Evolutionary conservation across 31 red algal genomes (phyloP).

Genomic region (Porphyra umbilicalis): DNA sequence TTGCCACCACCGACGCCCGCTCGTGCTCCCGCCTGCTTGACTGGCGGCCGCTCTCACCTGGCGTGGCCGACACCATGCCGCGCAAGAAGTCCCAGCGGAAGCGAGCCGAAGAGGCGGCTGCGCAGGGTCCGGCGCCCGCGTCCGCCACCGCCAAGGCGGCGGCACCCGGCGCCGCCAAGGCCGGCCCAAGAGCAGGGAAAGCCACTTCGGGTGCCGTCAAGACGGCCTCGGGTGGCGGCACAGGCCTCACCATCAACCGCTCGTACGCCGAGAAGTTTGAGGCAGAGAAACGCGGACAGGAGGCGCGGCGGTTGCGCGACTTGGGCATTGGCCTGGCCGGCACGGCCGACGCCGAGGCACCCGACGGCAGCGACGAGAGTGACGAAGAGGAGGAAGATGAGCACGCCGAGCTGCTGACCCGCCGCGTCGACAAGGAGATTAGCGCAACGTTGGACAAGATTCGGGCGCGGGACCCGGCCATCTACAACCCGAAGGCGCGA

Average conservation of each 20-base stretch:
- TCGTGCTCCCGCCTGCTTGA: no score
- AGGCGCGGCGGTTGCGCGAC: background rate
- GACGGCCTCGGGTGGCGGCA: no score
- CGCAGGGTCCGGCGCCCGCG: no score
- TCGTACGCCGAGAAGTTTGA: conserved; percentile 47
- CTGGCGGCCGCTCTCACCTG: no score
- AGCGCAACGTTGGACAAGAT: conserved; percentile 52
- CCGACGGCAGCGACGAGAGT: conserved; percentile 14
- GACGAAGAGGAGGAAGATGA: conserved; percentile 82
- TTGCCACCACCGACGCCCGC: no score
- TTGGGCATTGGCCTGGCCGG: conserved; percentile 27
- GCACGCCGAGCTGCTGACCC: conserved; percentile 69
- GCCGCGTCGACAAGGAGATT: conserved; percentile 58
- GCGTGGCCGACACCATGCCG: background rate
- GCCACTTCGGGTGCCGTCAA: no score
- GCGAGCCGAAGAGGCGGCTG: background rate
- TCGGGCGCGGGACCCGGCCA: conserved; percentile 46
- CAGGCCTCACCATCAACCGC: conserved; percentile 31
- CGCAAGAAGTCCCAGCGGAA: background rate
- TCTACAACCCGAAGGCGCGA: conserved; percentile 51
- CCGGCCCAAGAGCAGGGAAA: no score
- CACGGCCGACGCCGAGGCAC: conserved; percentile 8
- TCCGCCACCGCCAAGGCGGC: background rate
- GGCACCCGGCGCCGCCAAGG: background rate
- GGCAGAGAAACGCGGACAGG: conserved; percentile 28